Evolutionary conservation across 78 protist genomes (phyloP), one percentile per base, ranked within the genome.

Genomic region (Dictyostelium citrinum): DNA sequence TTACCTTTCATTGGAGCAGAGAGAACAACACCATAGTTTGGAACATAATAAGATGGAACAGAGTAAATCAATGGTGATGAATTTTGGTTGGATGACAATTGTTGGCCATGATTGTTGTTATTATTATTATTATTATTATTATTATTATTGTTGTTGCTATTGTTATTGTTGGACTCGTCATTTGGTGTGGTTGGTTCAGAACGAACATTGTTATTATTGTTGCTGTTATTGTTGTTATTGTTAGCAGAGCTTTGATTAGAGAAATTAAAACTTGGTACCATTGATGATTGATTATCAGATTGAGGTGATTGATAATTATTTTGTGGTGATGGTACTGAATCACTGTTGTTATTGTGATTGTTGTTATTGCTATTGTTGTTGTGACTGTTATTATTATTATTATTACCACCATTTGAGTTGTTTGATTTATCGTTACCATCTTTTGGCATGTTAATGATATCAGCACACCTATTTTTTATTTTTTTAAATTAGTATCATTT

Each of bases 1-100:
- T 77, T 86, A 41, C 70, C 83, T 51, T 78, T 78, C 49, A 76
- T 76, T 49, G 83, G 60, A 49, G 71, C 80, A 49, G 74, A 31
- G 49, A 86, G 79, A 17, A 86, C 92, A 27, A 86, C 39, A 86
- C 92, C 92, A 77, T 86, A 86, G 55, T 86, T 86, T 75, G 92
- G 92, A 41, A 86, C 39, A 70, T 77, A 86, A 27, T 77, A 71
- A 3, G 58, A 60, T 58, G 91, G 91, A 12, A 84, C 75, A 11
- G 61, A 45, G 22, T 71, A 71, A 24, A 83, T 61, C 12, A 41
- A 29, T 71, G 67, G 81, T 22, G 81, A 49, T 31, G 90, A 24
- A 27, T 39, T 41, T 29, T 31, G 49, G 33, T 76, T 76, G 9
- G 79, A 72, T 37, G 79, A 72, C 14, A 37, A 72, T 72, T 72